Evolutionary conservation across 78 protist species (phyloP).

Genomic region (Polysphondylium violaceum): DNA sequence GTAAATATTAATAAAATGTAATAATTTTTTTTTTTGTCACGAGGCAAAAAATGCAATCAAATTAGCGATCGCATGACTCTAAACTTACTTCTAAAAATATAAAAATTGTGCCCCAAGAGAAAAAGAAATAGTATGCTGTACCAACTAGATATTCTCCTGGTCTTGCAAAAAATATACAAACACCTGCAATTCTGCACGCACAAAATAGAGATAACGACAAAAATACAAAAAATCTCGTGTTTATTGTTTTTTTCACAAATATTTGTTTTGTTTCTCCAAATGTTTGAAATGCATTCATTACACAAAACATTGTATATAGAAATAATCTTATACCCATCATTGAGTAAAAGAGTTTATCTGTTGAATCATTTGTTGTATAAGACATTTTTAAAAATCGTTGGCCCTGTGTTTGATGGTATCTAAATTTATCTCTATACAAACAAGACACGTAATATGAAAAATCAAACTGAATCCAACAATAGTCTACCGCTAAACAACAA

Average conservation of each 20-base stretch:
- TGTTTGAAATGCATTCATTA: background rate
- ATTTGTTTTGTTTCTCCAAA: background rate
- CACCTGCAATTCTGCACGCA: background rate
- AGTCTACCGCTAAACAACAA: too few species aligned
- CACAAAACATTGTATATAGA: background rate
- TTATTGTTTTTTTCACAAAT: background rate
- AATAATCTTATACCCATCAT: background rate
- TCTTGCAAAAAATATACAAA: background rate
- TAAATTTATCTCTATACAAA: too few species aligned
- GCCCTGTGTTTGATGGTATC: too few species aligned
- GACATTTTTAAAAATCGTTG: background rate
- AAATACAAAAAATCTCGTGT: conserved; percentile 3
- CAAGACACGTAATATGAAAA: too few species aligned
- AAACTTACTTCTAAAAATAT: too few species aligned
- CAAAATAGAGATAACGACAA: background rate
- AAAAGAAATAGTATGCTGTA: background rate
- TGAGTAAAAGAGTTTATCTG: background rate
- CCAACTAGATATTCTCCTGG: background rate
- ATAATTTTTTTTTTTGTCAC: background rate
- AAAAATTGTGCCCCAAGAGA: background rate
- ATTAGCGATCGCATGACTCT: too few species aligned
- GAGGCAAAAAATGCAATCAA: too few species aligned
- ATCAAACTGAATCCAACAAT: too few species aligned
- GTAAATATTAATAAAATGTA: background rate
- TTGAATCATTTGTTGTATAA: background rate